Percentiles rank a stretch among this genome's conserved stretches.
Conservation (phyloP, 306 rosid genomes). For the Citrullus colocynthis region DNA sequence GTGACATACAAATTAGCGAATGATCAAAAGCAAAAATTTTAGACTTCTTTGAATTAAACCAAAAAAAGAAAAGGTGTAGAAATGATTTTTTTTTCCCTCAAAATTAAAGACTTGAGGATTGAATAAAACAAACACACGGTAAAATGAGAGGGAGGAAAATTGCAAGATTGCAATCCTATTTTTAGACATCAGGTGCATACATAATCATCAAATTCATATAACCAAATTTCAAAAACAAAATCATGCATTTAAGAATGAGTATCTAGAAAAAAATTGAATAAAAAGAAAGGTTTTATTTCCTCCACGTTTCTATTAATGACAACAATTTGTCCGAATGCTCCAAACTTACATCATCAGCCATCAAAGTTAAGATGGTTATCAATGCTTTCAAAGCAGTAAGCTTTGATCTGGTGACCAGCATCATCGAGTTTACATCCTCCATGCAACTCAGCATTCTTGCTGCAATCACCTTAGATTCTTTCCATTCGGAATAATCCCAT, state of each 20-base stretch:
- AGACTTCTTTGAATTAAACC: not conserved
- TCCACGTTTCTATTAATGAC: not conserved
- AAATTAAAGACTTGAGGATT: not conserved
- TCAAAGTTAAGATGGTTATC: constrained; percentile 44
- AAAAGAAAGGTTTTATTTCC: not conserved
- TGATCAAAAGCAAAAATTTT: not conserved
- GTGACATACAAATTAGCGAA: not conserved
- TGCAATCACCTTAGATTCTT: constrained; percentile 47
- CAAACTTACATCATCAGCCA: constrained; percentile 52
- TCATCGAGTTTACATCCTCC: constrained; percentile 52
- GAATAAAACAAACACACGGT: not conserved
- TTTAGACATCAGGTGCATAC: not conserved
- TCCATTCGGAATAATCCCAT: constrained; percentile 79
- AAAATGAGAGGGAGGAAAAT: not conserved
- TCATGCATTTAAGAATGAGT: not conserved
- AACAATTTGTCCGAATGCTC: not conserved
- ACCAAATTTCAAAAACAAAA: not conserved
- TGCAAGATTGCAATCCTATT: not conserved
- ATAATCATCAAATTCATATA: not conserved
- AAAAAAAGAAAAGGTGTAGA: not conserved
- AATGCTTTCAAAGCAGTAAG: constrained; percentile 57
- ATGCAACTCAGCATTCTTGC: constrained; percentile 59
- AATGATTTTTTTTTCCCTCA: not conserved
- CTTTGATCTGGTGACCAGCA: constrained; percentile 57
- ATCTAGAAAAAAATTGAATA: not conserved